These are phyloP conservation scores for Bacidia rubella DNA, from an alignment of 495 filamentous ascomycete species.

Conservation along the genomic window DNA sequence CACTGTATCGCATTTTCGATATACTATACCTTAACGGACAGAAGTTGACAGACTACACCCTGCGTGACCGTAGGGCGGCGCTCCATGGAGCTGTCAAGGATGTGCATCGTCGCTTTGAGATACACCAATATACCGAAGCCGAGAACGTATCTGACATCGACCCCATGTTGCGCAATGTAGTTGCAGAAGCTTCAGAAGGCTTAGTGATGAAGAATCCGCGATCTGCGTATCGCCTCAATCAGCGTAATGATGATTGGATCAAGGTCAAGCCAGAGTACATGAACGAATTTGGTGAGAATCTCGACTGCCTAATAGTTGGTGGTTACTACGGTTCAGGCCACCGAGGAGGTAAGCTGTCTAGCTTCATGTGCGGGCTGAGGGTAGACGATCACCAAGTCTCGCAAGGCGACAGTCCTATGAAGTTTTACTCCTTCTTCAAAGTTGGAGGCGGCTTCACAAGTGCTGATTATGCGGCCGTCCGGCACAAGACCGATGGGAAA, in stretches of 20 bases:
- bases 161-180: conserved; percentile 60
- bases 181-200: conserved; percentile 80
- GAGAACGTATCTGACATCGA: conserved; percentile 60
- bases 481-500: conserved; percentile 76
- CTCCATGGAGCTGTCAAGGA: conserved; percentile 51
- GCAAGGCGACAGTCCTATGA: conserved; percentile 45
- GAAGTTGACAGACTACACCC: conserved; percentile 64
- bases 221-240: conserved; percentile 74
- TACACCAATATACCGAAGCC: conserved; percentile 61
- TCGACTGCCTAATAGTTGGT: conserved; percentile 80
- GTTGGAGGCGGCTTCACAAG: conserved; percentile 86
- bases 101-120: conserved; percentile 63
- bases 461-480: conserved; percentile 68
- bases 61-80: conserved; percentile 69
- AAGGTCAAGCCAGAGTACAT: conserved; percentile 99
- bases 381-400: conserved; percentile 53
- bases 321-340: conserved; percentile 86
- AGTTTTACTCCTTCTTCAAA: conserved; percentile 87
- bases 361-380: conserved; percentile 76
- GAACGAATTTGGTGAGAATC: conserved; percentile 86
- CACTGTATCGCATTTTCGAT: conserved; percentile 78
- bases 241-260: conserved; percentile 94
- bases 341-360: conserved; percentile 69
- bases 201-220: conserved; percentile 89
- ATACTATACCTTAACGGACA: conserved; percentile 77